Base-by-base conservation (phyloP, 2,329 filamentous ascomycete genomes). In the Thielaviopsis populi region DNA sequence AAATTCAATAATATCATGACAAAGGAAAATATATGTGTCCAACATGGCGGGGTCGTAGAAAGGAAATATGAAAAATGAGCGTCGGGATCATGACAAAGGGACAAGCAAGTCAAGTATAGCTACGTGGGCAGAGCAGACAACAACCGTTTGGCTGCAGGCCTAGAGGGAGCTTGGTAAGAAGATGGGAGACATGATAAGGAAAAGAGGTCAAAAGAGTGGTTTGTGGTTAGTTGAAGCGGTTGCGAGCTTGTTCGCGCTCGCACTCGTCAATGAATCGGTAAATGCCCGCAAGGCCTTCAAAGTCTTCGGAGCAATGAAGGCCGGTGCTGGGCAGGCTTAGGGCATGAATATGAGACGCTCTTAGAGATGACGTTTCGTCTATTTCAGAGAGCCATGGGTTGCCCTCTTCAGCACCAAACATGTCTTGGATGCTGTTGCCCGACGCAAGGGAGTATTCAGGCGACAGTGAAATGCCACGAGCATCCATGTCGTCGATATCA, bases 261-360 rank as follows among this genome's bases (percentile, higher is more conserved):
- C 81, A 84, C 68, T 82, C 81, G 68, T 82, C 80, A 37, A 84
- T 66, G 67, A 84, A 84, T 17, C 77, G 75, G 69, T 83, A 81
- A 42, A 84, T 78, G 3, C 80, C 81, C 66, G 83, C 79, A 2
- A 83, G 68, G 0, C 81, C 80, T 61, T 83, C 80, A 66, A 77
- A 81, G 2, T 79, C 77, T 56, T 77, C 75, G 0, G 78, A 78
- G 50, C 70, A 72, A 53, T 76, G 75, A 67, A 76, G 76, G 17
- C 71, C 74, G 7, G 77, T 78, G 68, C 74, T 78, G n/a, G 70
- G 53, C 15, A 62, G 30, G 24, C 63, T 67, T 1, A 74, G 74
- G 8, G 41, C 59, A 65, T 59, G 62, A 15, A 41, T 24, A 61
- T 76, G 76, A n/a, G 79, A 79, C 75, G 78, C 76, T 67, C 75